Evolutionary conservation across 805 yeast genomes (phyloP).

Genomic region (Vanderwaltozyma tropicalis): DNA sequence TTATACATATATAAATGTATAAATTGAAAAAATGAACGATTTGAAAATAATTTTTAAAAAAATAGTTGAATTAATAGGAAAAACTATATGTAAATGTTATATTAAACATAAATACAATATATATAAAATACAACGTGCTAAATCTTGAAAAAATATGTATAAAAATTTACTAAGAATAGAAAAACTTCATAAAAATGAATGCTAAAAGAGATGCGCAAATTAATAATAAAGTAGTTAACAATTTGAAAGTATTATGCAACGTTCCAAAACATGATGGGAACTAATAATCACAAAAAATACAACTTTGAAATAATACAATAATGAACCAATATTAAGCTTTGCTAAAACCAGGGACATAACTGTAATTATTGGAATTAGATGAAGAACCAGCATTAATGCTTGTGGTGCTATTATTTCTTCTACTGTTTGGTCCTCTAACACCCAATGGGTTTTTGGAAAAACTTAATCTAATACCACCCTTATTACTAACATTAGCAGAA

Average conservation of each 20-base stretch:
- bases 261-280: too few relatives aligned
- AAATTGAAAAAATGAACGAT: background rate
- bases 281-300: background rate
- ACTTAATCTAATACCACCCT: conserved; percentile 90
- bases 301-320: background rate
- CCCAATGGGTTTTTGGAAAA: conserved; percentile 96
- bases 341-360: conserved; percentile 2
- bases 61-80: too few relatives aligned
- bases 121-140: conserved; percentile 4
- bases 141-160: background rate
- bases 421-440: conserved; percentile 63
- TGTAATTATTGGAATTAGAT: conserved; percentile 1
- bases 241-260: background rate
- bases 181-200: conserved; percentile 2
- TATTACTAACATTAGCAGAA: conserved; percentile 46
- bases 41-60: too few relatives aligned
- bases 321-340: background rate
- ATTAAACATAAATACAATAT: conserved; percentile 1
- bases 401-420: conserved; percentile 29
- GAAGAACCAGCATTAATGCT: background rate
- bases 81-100: background rate
- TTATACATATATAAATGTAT: too few relatives aligned
- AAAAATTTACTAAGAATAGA: background rate
- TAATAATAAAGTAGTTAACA: background rate
- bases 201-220: conserved; percentile 4